Evolutionary conservation across 139 green algal species (phyloP).

Genomic region (Tetradesmus obliquus): DNA sequence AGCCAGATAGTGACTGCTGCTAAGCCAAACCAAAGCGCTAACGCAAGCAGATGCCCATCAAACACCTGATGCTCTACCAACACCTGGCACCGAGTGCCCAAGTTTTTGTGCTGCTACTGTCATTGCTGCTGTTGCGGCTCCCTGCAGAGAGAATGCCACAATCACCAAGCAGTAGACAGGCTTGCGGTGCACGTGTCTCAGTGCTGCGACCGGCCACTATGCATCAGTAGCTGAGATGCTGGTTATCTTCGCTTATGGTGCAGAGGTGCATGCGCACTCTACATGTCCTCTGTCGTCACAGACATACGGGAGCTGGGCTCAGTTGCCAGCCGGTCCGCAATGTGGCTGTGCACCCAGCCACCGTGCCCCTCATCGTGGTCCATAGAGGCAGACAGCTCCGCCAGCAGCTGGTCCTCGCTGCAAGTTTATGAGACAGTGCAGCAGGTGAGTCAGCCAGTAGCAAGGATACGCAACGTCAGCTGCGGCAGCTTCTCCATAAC

Average conservation of each 20-base stretch:
- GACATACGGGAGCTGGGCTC: background rate
- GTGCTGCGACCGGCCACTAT: background rate
- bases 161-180: background rate
- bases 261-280: background rate
- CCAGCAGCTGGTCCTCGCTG: slow-evolving; percentile 7
- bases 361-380: slow-evolving; percentile 21
- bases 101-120: background rate
- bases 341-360: slow-evolving; percentile 36
- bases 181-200: background rate
- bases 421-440: background rate
- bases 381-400: background rate
- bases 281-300: background rate
- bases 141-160: background rate
- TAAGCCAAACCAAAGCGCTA: background rate
- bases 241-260: background rate
- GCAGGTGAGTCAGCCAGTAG: background rate
- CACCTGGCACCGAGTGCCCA: background rate
- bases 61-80: too few species aligned
- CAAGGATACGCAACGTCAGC: background rate
- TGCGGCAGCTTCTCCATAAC: background rate
- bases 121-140: background rate
- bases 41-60: background rate
- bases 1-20: too few species aligned
- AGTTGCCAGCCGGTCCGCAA: slow-evolving; percentile 37
- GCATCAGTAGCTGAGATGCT: background rate